Base-by-base conservation (phyloP, 257 asterid genomes). In the Leptodermis oblonga region DNA sequence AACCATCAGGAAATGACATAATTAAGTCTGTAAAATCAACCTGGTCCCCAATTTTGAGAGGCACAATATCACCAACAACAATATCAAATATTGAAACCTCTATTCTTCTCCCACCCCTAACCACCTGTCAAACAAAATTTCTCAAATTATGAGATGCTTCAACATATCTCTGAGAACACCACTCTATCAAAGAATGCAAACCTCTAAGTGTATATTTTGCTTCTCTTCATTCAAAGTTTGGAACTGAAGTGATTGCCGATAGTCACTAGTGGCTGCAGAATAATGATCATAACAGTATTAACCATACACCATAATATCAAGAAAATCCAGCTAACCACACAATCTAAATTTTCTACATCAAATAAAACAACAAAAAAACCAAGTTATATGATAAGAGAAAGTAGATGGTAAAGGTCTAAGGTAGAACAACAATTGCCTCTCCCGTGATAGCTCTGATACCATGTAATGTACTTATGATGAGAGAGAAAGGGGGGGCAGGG, bases 41-140 rank as follows among this genome's bases (percentile, higher is more conserved):
- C 96, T 93, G 98, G 82, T 93, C 98, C 65, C 98, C 98, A 81
- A 90, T 93, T 80, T 93, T 93, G 26, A 93, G 95, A 69, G 98
- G 96, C 70, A 93, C 81, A 63, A 90, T 80, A 83, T 93, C 98
- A 20, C 98, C 98, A 67, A 86, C 96, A 46, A 90, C 92, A n/a
- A 93, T 72, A 1, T 93, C 97, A 79, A 93, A 93, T 82, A 93
- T 93, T 15, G 98, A 93, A 64, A 90, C 76, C 77, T 77, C 81
- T 25, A 70, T 65, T 85, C 97, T 87, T 61, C 98, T 86, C 17
- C 98, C 98, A 70, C 84, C 79, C 73, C 98, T 84, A 70, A 84
- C 82, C 64, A 93, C 98, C 98, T 93, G 88, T 31, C 28, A 56
- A 48, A 73, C 20, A 3, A 15, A 56, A 39, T 17, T 59, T 34